These are phyloP conservation scores for Phytophthora niederhauseri DNA, from an alignment of 352 stramenopile genomes.

Conservation along the genomic window DNA sequence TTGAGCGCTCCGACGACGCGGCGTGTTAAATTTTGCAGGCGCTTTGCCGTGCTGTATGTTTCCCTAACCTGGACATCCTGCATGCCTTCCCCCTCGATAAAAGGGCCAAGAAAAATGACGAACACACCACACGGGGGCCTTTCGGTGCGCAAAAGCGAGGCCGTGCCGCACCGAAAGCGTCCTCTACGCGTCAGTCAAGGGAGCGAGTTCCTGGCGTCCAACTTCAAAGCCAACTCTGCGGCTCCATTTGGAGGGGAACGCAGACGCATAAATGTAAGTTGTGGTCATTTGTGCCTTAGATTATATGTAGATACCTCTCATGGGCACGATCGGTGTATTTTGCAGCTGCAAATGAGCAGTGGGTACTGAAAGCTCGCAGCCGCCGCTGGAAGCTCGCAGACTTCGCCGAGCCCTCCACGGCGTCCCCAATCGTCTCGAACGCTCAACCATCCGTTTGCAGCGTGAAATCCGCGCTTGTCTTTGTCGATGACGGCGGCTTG, in stretches of 20 bases:
- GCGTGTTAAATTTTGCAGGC: slow-evolving; percentile 22
- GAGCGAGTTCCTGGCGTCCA: slow-evolving; percentile 16
- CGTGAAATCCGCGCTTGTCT: slow-evolving; percentile 8
- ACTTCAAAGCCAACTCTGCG: slow-evolving; percentile 16
- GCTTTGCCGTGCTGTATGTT: slow-evolving; percentile 25
- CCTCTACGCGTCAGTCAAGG: neutral
- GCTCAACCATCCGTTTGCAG: slow-evolving; percentile 14
- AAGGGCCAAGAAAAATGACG: slow-evolving; percentile 22
- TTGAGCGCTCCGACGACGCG: slow-evolving; percentile 2
- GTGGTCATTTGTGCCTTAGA: too few relatives aligned
- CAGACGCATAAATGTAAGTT: too few relatives aligned
- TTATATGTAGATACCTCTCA: too few relatives aligned
- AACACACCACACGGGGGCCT: slow-evolving; percentile 19
- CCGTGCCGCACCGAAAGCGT: slow-evolving; percentile 31
- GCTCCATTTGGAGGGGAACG: neutral
- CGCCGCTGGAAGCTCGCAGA: slow-evolving; percentile 5
- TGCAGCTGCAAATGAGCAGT: neutral
- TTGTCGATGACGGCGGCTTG: slow-evolving; percentile 14
- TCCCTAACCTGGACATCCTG: slow-evolving; percentile 15
- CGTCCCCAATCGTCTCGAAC: slow-evolving; percentile 4
- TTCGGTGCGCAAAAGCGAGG: slow-evolving; percentile 24
- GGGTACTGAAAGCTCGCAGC: neutral
- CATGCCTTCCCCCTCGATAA: slow-evolving; percentile 9
- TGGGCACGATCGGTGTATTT: neutral
- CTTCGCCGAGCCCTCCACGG: slow-evolving; percentile 23